A percentile compares a stretch with the other conserved stretches of the same genome.
phyloP scores from a whole-genome alignment of 768 basidiomycete genomes.

The Xerocomellus intermedius region DNA sequence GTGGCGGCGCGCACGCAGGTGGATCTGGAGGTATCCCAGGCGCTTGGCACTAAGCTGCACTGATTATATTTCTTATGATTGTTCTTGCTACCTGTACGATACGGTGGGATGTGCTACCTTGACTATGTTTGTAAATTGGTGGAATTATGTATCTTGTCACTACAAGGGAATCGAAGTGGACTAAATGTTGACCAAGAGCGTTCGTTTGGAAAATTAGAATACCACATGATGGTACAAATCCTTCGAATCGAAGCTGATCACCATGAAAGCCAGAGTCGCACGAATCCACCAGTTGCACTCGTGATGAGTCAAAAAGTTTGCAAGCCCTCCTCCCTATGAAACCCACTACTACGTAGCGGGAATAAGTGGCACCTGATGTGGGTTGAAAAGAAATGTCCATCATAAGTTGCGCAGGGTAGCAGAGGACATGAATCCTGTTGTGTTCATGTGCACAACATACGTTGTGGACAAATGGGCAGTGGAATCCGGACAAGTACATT shows the following conservation, averaged over 20 bases:
- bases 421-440: too few relatives aligned
- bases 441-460: not conserved
- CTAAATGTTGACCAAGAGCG: not conserved
- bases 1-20: constrained; percentile 38
- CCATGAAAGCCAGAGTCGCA: too few relatives aligned
- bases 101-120: not conserved
- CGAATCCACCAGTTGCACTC: too few relatives aligned
- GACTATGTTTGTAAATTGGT: not conserved
- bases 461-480: not conserved
- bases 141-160: not conserved
- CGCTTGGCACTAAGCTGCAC: constrained; percentile 40
- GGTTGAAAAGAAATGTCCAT: too few relatives aligned
- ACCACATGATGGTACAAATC: not conserved
- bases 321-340: too few relatives aligned
- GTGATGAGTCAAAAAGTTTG: too few relatives aligned
- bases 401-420: too few relatives aligned
- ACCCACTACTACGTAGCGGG: too few relatives aligned
- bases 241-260: too few relatives aligned
- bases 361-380: too few relatives aligned
- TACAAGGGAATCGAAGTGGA: not conserved
- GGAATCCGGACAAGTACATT: not conserved
- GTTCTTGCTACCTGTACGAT: constrained; percentile 16
- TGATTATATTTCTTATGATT: not conserved
- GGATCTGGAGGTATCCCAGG: constrained; percentile 41
- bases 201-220: not conserved